A percentile compares a stretch with the other conserved stretches of the same genome.
phyloP scores from a whole-genome alignment of 1,284 basidiomycete genomes.

The Agaricales sp. region DNA sequence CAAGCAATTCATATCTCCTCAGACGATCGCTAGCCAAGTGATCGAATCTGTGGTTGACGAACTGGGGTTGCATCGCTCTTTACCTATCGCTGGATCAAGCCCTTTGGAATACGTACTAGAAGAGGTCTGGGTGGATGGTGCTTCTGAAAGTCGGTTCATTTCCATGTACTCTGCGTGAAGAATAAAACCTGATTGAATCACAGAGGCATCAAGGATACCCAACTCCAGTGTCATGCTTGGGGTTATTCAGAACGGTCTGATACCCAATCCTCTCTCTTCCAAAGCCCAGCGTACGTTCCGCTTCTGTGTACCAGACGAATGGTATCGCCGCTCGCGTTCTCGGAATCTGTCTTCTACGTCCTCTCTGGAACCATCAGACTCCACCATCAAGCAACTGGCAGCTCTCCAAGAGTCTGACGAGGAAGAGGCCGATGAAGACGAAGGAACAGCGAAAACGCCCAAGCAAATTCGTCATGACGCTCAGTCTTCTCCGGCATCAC shows the following conservation, averaged over 20 bases:
- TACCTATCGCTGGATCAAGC: constrained; percentile 52
- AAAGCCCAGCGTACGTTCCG: constrained; percentile 36
- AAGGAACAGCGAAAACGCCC: constrained; percentile 49
- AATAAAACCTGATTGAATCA: constrained; percentile 8
- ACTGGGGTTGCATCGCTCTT: constrained; percentile 55
- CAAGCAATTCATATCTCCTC: constrained; percentile 50
- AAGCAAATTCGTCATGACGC: constrained; percentile 12
- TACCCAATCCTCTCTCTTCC: constrained; percentile 27
- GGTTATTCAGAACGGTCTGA: no score
- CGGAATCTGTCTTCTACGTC: constrained; percentile 31
- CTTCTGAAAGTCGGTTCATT: constrained; percentile 35
- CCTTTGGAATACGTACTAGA: constrained; percentile 58
- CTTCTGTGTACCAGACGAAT: constrained; percentile 68
- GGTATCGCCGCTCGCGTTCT: constrained; percentile 63
- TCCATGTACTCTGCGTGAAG: constrained; percentile 2
- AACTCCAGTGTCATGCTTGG: constrained; percentile 22
- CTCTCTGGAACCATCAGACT: constrained; percentile 38
- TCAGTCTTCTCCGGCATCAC: constrained; percentile 13
- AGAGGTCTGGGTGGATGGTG: constrained; percentile 43
- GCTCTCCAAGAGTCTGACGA: constrained; percentile 40
- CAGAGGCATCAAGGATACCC: constrained; percentile 34
- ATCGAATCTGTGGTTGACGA: constrained; percentile 47
- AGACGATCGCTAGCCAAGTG: constrained; percentile 41
- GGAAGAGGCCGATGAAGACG: constrained; percentile 36
- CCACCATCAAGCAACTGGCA: constrained; percentile 38